Conservation (phyloP, 2,329 filamentous ascomycete species). For the Diaporthe sp. region DNA sequence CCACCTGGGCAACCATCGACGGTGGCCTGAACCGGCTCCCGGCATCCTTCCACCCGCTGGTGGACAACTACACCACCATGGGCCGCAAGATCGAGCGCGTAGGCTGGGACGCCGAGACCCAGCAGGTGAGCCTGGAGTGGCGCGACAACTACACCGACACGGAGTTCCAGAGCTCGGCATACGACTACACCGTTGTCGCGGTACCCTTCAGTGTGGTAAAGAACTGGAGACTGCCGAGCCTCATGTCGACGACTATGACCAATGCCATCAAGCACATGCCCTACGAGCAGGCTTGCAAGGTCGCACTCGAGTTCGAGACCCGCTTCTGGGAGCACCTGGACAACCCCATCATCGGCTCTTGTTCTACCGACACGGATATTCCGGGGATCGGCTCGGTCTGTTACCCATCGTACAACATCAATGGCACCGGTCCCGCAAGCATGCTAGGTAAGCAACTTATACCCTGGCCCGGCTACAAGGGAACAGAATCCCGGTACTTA, state of each 20-base stretch:
- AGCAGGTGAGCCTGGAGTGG: constrained; percentile 72
- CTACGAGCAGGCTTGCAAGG: constrained; percentile 65
- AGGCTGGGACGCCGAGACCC: constrained; percentile 61
- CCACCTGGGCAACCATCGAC: constrained; percentile 75
- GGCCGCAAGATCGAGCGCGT: constrained; percentile 70
- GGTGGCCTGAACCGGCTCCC: constrained; percentile 69
- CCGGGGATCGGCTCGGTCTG: constrained; percentile 73
- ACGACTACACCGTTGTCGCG: constrained; percentile 76
- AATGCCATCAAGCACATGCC: constrained; percentile 62
- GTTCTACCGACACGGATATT: constrained; percentile 69
- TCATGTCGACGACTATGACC: constrained; percentile 55
- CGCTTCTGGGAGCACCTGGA: constrained; percentile 70
- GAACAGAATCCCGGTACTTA: neutral
- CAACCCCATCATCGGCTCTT: constrained; percentile 74
- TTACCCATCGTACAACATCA: constrained; percentile 77
- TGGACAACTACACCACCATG: constrained; percentile 69
- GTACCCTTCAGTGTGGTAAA: constrained; percentile 75
- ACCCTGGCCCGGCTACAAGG: rapidly evolving
- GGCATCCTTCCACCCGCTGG: constrained; percentile 71
- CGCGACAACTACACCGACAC: constrained; percentile 57
- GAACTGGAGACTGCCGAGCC: constrained; percentile 66
- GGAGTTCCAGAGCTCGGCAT: constrained; percentile 62
- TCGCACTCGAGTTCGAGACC: constrained; percentile 77
- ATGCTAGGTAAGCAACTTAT: constrained; percentile 60
- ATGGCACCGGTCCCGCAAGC: constrained; percentile 64